phyloP scores from a whole-genome alignment of 2,329 filamentous ascomycete genomes.

The Fusarium mundagurra region DNA sequence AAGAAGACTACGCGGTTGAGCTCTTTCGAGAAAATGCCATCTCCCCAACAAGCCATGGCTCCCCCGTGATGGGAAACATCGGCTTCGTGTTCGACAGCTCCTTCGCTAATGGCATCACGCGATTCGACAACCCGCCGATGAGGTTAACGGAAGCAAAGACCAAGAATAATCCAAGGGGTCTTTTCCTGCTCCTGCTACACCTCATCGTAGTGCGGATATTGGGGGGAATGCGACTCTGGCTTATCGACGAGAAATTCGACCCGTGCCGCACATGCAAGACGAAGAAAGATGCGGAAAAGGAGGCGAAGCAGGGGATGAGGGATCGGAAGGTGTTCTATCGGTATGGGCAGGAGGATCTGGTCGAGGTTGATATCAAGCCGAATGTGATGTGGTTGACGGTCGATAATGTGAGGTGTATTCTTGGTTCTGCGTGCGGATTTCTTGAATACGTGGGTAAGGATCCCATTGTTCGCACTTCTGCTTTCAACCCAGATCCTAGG shows the following conservation, averaged over 20 bases:
- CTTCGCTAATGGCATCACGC: neutral
- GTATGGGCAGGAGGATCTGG: neutral
- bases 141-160: neutral
- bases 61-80: neutral
- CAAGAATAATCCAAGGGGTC: neutral
- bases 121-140: neutral
- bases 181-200: neutral
- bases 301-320: neutral
- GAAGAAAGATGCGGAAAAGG: neutral
- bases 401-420: neutral
- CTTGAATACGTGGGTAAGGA: neutral
- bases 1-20: neutral
- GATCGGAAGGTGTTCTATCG: neutral
- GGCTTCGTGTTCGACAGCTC: neutral
- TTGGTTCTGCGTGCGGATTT: neutral
- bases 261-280: neutral
- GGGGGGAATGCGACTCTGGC: neutral
- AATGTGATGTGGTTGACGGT: neutral
- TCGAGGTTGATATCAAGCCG: neutral
- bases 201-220: neutral
- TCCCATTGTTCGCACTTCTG: neutral
- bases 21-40: neutral
- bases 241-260: neutral
- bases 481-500: neutral
- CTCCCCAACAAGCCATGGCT: neutral